Evolutionary conservation across 352 stramenopile genomes (phyloP).

Genomic region (Blastocystis sp.): DNA sequence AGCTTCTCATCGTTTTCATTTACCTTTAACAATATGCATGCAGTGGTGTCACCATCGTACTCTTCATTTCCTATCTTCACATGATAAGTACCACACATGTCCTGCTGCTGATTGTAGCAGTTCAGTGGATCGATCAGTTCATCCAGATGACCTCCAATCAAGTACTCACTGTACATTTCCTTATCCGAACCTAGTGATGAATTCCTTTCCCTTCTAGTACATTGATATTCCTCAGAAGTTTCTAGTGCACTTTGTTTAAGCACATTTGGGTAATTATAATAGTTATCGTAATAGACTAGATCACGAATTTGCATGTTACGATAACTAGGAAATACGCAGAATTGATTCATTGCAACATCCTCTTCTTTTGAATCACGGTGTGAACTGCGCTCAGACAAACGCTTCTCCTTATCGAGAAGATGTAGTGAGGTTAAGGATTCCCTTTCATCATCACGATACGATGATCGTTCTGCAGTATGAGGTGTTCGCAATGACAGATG

Average conservation of each 20-base stretch:
- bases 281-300: constrained; percentile 2
- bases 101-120: background rate
- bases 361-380: background rate
- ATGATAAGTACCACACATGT: background rate
- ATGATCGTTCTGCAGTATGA: background rate
- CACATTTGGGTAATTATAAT: background rate
- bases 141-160: background rate
- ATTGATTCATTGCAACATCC: background rate
- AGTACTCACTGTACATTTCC: background rate
- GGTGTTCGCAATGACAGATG: background rate
- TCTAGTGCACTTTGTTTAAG: background rate
- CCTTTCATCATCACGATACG: background rate
- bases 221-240: background rate
- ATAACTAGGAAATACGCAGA: background rate
- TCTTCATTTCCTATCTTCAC: background rate
- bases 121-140: background rate
- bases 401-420: background rate
- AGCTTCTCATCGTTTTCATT: background rate
- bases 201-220: background rate
- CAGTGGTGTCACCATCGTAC: background rate
- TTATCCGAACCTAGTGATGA: background rate
- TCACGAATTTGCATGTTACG: background rate
- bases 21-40: background rate
- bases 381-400: background rate
- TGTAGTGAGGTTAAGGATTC: background rate